Base-by-base conservation (phyloP, 495 filamentous ascomycete genomes). In the Talaromyces adpressus region DNA sequence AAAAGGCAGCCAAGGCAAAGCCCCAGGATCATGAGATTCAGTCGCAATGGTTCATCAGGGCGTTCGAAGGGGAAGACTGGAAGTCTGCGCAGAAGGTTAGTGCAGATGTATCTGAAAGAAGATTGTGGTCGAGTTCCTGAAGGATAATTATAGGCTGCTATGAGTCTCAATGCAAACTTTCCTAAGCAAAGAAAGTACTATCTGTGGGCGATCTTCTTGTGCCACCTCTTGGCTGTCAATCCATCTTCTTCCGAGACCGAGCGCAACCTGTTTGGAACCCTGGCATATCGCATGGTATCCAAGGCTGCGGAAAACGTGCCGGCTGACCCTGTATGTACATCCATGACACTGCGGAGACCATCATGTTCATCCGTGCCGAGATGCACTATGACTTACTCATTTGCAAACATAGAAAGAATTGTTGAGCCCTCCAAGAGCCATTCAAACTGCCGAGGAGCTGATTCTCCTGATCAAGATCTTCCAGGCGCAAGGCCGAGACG, bases 201-300 rank as follows among this genome's bases (percentile, higher is more conserved):
- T 65, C 82, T 86, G 63, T 84, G 84, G 80, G 81, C 83, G 12
- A 82, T 86, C 23, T 76, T 86, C 59, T 73, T 80, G 39, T 80
- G 75, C 36, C 73, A 81, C 58, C 67, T 84, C 51, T 66, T 77
- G 25, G 70, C 78, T 23, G 66, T 67, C 16, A 70, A 75, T 62
- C 58, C 70, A 11, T 47, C 71, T 14, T 77, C 75, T 60, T 78
- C 75, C 18, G 79, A 81, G 4, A 63, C 68, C n/a, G 82, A 86
- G 16, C 73, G 76, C 36, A 82, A 82, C 65, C 67, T 87, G 1
- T 85, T 83, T 67, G 82, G 81, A 23, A 82, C 77, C 11, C 68
- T 87, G 61, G 84, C 84, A 14, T 87, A 84, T 67, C 80, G 82
- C 52, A 83, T 85, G 77, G 72, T 82, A n/a, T 79, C 79, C 1